Evolutionary conservation across 2,329 filamentous ascomycete genomes (phyloP), one percentile per base, ranked within the genome.

Genomic region (Aspergillus texensis): DNA sequence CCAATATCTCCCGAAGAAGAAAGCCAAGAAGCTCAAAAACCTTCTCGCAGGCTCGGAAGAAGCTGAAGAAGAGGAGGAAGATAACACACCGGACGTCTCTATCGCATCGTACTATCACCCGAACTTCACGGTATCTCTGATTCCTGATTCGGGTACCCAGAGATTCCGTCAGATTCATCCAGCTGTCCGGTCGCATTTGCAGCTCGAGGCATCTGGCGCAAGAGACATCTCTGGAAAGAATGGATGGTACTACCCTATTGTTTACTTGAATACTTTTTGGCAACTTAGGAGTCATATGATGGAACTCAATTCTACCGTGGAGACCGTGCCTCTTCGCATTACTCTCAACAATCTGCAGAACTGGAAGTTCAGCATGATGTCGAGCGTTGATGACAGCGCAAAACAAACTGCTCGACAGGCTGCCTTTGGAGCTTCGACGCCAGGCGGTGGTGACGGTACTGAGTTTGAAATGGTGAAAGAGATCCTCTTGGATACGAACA

Each of bases 401-500:
- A 96, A 96, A 79, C 88, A 95, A 71, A 90, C 90, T 63, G 89
- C 92, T 48, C 88, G 88, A 53, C 89, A 93, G 75, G 91, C 91
- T 57, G 93, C 93, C 1, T 88, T 86, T 62, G 93, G 92, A 53
- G 84, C 88, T 41, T 82, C 88, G 3, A 83, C 91, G 6, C 88
- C 92, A 0, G 90, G 90, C 41, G 91, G 91, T 61, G 91, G 94
- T 62, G 95, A 98, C 75, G 95, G 95, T 48, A 92, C 87, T 62
- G 95, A 99, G 79, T 92, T 98, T 72, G 95, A 99, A 77, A 93
- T 97, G 86, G 89, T 99, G 83, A 99, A 99, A 83, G 91, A 96
- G 74, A 91, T 98, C 55, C 85, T 99, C 45, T 85, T 98, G 43
- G 93, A 98, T 81, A 97, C 93, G 32, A 98, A 98, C 79, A 90